A percentile compares a stretch with the other conserved stretches of the same genome.
These are phyloP conservation scores for Botryotinia convoluta DNA, from an alignment of 2,329 filamentous ascomycete genomes.

Conservation along the genomic window DNA sequence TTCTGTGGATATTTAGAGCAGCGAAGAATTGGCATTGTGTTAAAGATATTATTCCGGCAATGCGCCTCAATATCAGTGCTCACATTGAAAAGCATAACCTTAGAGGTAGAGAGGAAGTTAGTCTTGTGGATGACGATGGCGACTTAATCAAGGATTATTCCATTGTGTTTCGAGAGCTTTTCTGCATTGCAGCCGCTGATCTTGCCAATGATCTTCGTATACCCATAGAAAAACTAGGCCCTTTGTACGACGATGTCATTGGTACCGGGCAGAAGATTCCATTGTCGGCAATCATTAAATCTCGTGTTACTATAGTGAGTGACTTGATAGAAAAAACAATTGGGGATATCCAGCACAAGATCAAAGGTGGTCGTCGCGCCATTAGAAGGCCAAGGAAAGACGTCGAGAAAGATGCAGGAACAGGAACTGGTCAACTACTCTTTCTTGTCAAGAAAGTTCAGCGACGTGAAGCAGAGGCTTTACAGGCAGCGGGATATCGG, in stretches of 20 bases:
- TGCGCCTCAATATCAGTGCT: slow-evolving; percentile 66
- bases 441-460: slow-evolving; percentile 69
- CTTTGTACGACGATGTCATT: slow-evolving; percentile 74
- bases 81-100: slow-evolving; percentile 40
- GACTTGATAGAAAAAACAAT: slow-evolving; percentile 4
- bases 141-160: slow-evolving; percentile 68
- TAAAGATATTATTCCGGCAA: slow-evolving; percentile 64
- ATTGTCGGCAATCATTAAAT: slow-evolving; percentile 15
- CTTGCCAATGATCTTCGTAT: slow-evolving; percentile 66
- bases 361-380: slow-evolving; percentile 8
- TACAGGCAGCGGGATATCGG: slow-evolving; percentile 72
- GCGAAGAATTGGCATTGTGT: slow-evolving; percentile 75
- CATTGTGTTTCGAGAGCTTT: slow-evolving; percentile 75
- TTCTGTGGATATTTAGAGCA: slow-evolving; percentile 83
- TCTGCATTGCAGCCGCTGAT: slow-evolving; percentile 75
- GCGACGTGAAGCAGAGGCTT: slow-evolving; percentile 56
- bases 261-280: slow-evolving; percentile 52
- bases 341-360: slow-evolving; percentile 14
- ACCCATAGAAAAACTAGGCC: slow-evolving; percentile 61
- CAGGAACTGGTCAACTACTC: slow-evolving; percentile 57
- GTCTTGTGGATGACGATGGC: slow-evolving; percentile 52
- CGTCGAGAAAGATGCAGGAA: slow-evolving; percentile 13
- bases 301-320: background rate
- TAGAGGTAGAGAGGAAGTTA: slow-evolving; percentile 43
- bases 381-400: slow-evolving; percentile 17